phyloP scores from a whole-genome alignment of 73 alveolate species.

The Paramecium sonneborni region DNA sequence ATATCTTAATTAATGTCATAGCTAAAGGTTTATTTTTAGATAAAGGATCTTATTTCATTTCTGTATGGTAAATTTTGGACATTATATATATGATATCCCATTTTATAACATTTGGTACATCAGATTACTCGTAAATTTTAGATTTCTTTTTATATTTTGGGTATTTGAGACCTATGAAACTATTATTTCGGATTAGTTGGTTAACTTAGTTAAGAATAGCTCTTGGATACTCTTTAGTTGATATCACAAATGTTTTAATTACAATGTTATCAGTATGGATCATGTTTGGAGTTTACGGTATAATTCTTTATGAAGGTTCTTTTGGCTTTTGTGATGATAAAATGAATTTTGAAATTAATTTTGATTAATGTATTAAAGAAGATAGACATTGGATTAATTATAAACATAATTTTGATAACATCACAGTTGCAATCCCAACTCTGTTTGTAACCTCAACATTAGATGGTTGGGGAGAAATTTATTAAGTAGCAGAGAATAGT shows the following conservation, averaged over 20 bases:
- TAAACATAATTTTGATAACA: slow-evolving; percentile 37
- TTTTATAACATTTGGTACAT: background rate
- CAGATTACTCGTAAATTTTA: background rate
- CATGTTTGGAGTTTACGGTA: slow-evolving; percentile 30
- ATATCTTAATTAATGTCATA: background rate
- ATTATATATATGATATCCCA: background rate
- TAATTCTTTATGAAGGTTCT: background rate
- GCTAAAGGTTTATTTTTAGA: slow-evolving; percentile 23
- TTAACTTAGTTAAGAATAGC: background rate
- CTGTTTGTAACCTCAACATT: slow-evolving; percentile 2
- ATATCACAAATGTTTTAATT: slow-evolving; percentile 15
- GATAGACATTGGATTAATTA: slow-evolving; percentile 1
- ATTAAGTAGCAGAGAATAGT: slow-evolving; percentile 21
- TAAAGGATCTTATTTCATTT: slow-evolving; percentile 9
- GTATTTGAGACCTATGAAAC: background rate
- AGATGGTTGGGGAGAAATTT: slow-evolving; percentile 47
- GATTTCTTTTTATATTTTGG: slow-evolving; percentile 8
- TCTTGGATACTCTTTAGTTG: background rate
- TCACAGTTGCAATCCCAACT: slow-evolving; percentile 23
- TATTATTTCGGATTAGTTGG: background rate
- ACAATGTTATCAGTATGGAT: slow-evolving; percentile 31
- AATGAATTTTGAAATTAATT: background rate
- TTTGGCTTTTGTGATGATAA: slow-evolving; percentile 46
- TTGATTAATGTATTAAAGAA: background rate
- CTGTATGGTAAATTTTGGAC: background rate